Evolutionary conservation across 139 green algal species (phyloP).

Genomic region (Marvania coccoides): DNA sequence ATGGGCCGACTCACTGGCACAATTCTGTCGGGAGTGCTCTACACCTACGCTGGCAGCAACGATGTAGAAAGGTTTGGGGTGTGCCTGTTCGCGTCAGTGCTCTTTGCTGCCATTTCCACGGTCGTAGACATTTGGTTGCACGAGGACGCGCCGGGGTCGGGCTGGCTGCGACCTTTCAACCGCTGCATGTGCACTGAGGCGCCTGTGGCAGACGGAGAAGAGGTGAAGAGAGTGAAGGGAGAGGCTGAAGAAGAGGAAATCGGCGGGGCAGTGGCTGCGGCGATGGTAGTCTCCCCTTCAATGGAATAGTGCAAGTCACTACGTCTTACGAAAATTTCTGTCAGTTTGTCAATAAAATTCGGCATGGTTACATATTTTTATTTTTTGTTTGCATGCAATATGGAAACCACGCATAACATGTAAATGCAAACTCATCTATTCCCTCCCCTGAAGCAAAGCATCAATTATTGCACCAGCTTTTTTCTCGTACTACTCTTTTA

Average conservation of each 20-base stretch:
- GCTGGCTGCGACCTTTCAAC: background rate
- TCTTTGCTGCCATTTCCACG: conserved; percentile 39
- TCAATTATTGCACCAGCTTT: too few relatives aligned
- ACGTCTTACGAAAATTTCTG: too few relatives aligned
- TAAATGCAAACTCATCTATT: too few relatives aligned
- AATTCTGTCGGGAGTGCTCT: conserved; percentile 65
- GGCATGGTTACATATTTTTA: too few relatives aligned
- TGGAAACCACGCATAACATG: too few relatives aligned
- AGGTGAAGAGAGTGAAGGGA: background rate
- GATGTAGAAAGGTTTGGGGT: conserved; percentile 57
- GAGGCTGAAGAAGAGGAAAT: background rate
- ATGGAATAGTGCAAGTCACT: too few relatives aligned
- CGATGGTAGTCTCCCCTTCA: too few relatives aligned
- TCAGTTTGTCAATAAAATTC: too few relatives aligned
- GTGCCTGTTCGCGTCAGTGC: conserved; percentile 64
- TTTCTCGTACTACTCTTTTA: too few relatives aligned
- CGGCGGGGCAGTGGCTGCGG: background rate
- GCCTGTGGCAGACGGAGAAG: background rate
- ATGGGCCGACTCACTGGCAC: conserved; percentile 69
- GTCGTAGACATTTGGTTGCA: conserved; percentile 31
- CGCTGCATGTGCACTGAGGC: background rate
- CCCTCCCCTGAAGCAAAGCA: too few relatives aligned
- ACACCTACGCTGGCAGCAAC: conserved; percentile 53
- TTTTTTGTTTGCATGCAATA: too few relatives aligned
- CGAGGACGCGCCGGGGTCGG: conserved; percentile 27